A percentile compares a stretch with the other conserved stretches of the same genome.
phyloP scores from a whole-genome alignment of 2,329 filamentous ascomycete genomes.

The Nothophaeocryptopus gaeumannii region DNA sequence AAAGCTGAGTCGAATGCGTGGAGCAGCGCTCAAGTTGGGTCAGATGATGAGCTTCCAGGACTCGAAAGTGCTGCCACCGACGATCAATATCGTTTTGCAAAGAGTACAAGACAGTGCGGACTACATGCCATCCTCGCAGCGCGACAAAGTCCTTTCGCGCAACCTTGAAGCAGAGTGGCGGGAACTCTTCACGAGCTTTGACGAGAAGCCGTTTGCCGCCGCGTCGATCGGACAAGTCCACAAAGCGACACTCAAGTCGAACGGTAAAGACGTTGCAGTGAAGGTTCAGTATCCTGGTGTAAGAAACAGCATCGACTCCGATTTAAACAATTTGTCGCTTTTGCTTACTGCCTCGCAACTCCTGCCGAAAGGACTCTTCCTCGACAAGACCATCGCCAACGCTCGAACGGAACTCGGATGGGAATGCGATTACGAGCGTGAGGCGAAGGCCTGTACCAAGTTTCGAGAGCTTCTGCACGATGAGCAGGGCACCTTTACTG shows the following conservation, averaged over 20 bases:
- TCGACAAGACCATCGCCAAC: slow-evolving; percentile 97
- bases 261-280: slow-evolving; percentile 75
- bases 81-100: slow-evolving; percentile 85
- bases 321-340: slow-evolving; percentile 87
- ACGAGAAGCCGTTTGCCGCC: slow-evolving; percentile 88
- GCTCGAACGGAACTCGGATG: slow-evolving; percentile 86
- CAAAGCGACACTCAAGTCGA: slow-evolving; percentile 73
- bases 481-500: slow-evolving; percentile 70
- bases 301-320: slow-evolving; percentile 91
- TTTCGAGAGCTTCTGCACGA: slow-evolving; percentile 76
- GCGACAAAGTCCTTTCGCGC: slow-evolving; percentile 73
- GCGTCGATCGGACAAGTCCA: slow-evolving; percentile 98
- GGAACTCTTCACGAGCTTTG: slow-evolving; percentile 76
- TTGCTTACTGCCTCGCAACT: slow-evolving; percentile 87
- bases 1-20: slow-evolving; percentile 92
- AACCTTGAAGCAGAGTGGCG: slow-evolving; percentile 86
- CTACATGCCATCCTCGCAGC: slow-evolving; percentile 95
- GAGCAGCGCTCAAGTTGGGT: slow-evolving; percentile 92
- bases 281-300: slow-evolving; percentile 98
- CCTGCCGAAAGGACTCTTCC: slow-evolving; percentile 84
- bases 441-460: slow-evolving; percentile 74
- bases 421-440: slow-evolving; percentile 94
- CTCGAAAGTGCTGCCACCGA: slow-evolving; percentile 83
- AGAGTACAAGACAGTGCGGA: slow-evolving; percentile 94
- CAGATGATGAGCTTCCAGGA: slow-evolving; percentile 99